Percentiles rank a stretch among this genome's conserved stretches.
Evolutionary conservation across 495 filamentous ascomycete species (phyloP).

Genomic region (Penicillium verhagenii): DNA sequence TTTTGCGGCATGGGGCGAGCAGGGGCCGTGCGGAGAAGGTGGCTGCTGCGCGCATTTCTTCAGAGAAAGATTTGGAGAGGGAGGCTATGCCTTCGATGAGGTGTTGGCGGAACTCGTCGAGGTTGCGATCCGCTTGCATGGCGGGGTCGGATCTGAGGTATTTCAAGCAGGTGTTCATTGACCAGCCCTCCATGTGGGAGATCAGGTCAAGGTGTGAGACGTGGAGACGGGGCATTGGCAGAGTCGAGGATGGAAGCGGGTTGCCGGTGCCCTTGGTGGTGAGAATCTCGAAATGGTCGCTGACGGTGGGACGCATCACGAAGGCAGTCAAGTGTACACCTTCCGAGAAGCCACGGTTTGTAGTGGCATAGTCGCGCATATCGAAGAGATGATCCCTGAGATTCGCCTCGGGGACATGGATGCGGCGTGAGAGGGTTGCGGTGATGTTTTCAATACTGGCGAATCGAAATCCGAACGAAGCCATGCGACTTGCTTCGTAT

Average conservation of each 20-base stretch:
- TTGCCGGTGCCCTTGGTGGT: slow-evolving; percentile 63
- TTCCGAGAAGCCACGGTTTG: slow-evolving; percentile 51
- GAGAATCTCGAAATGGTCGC: slow-evolving; percentile 71
- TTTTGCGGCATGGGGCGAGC: slow-evolving; percentile 39
- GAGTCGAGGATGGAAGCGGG: slow-evolving; percentile 63
- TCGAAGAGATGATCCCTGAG: slow-evolving; percentile 55
- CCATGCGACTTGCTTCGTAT: slow-evolving; percentile 58
- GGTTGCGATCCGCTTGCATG: slow-evolving; percentile 28
- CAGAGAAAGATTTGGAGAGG: slow-evolving; percentile 44
- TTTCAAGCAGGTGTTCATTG: slow-evolving; percentile 50
- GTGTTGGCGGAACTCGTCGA: slow-evolving; percentile 41
- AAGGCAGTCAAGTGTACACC: slow-evolving; percentile 79
- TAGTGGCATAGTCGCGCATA: slow-evolving; percentile 60
- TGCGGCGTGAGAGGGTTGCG: slow-evolving; percentile 61
- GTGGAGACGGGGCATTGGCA: slow-evolving; percentile 57
- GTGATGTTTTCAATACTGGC: slow-evolving; percentile 68
- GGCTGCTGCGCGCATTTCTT: slow-evolving; percentile 46
- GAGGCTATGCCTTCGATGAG: slow-evolving; percentile 40
- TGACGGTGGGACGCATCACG: slow-evolving; percentile 64
- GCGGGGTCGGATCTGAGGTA: slow-evolving; percentile 40
- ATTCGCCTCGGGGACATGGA: slow-evolving; percentile 62
- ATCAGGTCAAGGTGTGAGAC: slow-evolving; percentile 58
- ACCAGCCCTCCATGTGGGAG: slow-evolving; percentile 55
- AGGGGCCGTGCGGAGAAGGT: slow-evolving; percentile 50
- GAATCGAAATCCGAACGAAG: slow-evolving; percentile 74